Conservation (phyloP, 257 asterid genomes). For the Solanum pinnatisectum region DNA sequence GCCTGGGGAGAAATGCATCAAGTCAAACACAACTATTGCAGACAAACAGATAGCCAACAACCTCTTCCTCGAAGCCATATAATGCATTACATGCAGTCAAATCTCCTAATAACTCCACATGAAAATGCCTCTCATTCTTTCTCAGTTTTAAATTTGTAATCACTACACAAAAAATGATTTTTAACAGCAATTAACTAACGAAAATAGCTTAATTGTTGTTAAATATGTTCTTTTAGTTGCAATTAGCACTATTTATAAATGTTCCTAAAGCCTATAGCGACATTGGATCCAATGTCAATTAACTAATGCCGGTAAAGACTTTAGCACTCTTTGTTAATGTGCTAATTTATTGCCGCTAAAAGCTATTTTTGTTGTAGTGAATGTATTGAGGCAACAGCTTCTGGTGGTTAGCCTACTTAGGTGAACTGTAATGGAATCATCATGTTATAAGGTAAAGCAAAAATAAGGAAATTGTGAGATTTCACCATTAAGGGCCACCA, state of each 20-base stretch:
- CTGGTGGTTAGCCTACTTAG: not conserved
- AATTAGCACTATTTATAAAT: too few relatives aligned
- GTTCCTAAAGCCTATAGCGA: too few relatives aligned
- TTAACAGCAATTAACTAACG: too few relatives aligned
- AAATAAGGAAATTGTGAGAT: not conserved
- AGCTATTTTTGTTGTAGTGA: too few relatives aligned
- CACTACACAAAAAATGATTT: too few relatives aligned
- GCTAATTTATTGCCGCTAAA: too few relatives aligned
- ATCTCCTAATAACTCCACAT: not conserved
- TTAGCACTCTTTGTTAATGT: too few relatives aligned
- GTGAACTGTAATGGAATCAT: not conserved
- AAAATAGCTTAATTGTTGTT: too few relatives aligned
- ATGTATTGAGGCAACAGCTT: not conserved
- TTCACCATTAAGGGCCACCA: not conserved
- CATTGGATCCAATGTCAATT: too few relatives aligned
- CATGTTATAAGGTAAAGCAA: not conserved
- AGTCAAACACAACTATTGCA: not conserved
- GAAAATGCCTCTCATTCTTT: not conserved
- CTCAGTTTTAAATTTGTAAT: not conserved
- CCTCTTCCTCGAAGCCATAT: not conserved
- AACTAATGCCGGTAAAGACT: too few relatives aligned
- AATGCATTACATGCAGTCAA: not conserved
- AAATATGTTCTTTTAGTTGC: too few relatives aligned
- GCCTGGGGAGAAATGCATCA: conserved; percentile 27
- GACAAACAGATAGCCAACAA: not conserved